phyloP scores from a whole-genome alignment of 1,139 yeast genomes.

The Protomyces inouyei region DNA sequence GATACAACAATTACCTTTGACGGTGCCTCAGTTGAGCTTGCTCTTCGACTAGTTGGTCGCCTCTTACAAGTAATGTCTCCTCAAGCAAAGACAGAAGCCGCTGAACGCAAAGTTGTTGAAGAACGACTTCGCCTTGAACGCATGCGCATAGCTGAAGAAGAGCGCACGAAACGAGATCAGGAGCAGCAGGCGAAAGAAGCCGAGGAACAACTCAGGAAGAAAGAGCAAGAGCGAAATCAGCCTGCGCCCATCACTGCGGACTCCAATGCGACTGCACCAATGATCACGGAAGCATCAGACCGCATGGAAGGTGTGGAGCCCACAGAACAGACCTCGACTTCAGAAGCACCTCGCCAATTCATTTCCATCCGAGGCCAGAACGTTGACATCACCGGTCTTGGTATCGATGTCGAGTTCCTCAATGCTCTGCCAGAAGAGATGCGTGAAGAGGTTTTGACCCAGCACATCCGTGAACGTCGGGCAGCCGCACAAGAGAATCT shows the following conservation, averaged over 20 bases:
- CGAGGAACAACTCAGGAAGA: constrained; percentile 41
- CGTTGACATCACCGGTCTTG: constrained; percentile 84
- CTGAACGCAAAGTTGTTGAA: constrained; percentile 35
- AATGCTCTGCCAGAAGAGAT: constrained; percentile 89
- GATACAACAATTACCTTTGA: constrained; percentile 50
- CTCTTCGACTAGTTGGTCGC: constrained; percentile 49
- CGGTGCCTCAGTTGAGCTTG: constrained; percentile 43
- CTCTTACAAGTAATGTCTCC: constrained; percentile 44
- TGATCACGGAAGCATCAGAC: constrained; percentile 6
- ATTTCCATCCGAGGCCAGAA: constrained; percentile 73
- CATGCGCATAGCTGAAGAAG: constrained; percentile 38
- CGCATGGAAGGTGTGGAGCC: constrained; percentile 25
- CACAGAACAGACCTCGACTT: neutral
- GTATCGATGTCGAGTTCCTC: constrained; percentile 84
- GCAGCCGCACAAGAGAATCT: constrained; percentile 36
- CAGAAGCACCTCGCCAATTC: constrained; percentile 49
- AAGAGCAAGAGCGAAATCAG: constrained; percentile 36
- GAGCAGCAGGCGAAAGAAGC: constrained; percentile 28
- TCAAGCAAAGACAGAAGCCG: constrained; percentile 37
- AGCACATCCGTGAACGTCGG: constrained; percentile 70
- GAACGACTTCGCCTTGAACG: constrained; percentile 40
- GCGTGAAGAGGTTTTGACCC: constrained; percentile 87
- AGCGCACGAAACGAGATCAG: constrained; percentile 33
- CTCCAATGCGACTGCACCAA: constrained; percentile 29
- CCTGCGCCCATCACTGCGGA: constrained; percentile 39